phyloP scores from a whole-genome alignment of 208 protist species.

The Willaertia magna region DNA sequence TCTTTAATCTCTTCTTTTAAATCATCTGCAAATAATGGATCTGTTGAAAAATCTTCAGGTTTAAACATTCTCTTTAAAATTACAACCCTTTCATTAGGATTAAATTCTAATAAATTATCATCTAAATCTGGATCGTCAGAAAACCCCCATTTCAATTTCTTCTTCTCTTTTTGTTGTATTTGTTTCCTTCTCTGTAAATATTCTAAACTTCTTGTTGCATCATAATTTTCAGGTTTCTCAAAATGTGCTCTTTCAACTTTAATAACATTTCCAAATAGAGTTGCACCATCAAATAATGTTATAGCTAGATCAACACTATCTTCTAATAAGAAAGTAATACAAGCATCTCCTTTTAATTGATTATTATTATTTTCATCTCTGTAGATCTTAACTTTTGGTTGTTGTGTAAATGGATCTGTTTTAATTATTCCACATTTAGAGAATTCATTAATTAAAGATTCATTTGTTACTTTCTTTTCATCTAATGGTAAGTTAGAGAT shows the following conservation, averaged over 20 bases:
- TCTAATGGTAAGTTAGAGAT: not conserved
- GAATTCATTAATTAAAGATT: not conserved
- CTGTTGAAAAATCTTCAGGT: not conserved
- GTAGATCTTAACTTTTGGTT: not conserved
- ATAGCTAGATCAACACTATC: not conserved
- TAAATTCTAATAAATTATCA: too few species aligned
- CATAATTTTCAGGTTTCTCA: not conserved
- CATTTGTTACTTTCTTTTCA: not conserved
- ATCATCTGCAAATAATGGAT: not conserved
- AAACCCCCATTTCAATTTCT: not conserved
- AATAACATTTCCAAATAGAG: not conserved
- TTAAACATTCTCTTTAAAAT: slow-evolving; percentile 2
- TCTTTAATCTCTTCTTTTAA: not conserved
- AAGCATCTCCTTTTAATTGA: not conserved
- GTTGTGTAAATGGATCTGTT: not conserved
- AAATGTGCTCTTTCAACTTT: not conserved
- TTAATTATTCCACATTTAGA: not conserved
- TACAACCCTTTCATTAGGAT: not conserved
- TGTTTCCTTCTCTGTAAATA: not conserved
- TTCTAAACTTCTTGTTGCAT: not conserved
- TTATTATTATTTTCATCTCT: not conserved
- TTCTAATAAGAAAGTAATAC: not conserved
- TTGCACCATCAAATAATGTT: not conserved
- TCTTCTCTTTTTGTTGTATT: not conserved
- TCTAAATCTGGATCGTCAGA: not conserved